Conservation (phyloP, 768 basidiomycete species). For the Tulasnella sp. region DNA sequence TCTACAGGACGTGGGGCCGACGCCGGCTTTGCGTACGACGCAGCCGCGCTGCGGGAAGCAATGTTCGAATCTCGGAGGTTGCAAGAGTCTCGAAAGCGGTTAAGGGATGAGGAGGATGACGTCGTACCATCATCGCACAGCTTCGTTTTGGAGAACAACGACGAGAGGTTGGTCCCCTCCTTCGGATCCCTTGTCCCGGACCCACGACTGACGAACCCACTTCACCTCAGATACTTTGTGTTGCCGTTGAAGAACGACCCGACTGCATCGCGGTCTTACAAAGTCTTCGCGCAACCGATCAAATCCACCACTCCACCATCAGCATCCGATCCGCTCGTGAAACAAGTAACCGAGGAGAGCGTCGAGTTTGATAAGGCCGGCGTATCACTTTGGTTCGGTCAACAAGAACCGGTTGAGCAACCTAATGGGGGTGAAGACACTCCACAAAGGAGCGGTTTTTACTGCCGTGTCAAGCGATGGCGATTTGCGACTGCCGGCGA, state of each 20-base stretch:
- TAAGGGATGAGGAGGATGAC: background rate
- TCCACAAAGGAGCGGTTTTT: background rate
- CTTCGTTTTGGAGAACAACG: background rate
- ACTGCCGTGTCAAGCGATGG: slow-evolving; percentile 1
- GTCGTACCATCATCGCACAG: background rate
- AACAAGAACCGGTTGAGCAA: background rate
- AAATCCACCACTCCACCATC: background rate
- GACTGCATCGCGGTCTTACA: background rate
- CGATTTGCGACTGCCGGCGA: background rate
- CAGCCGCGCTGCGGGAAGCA: slow-evolving; percentile 19
- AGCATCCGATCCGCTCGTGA: background rate
- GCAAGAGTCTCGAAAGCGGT: background rate
- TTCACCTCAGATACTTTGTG: background rate
- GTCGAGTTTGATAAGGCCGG: background rate
- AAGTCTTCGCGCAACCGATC: background rate
- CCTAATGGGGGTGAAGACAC: background rate
- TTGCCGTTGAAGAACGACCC: background rate
- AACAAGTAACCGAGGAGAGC: background rate
- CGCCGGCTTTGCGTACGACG: slow-evolving; percentile 30
- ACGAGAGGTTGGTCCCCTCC: background rate
- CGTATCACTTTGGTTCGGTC: background rate
- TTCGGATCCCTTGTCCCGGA: background rate
- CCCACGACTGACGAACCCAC: background rate
- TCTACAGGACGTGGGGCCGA: background rate
- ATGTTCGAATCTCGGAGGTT: slow-evolving; percentile 7